Evolutionary conservation across 2,329 filamentous ascomycete species (phyloP).

Genomic region (Paraphaeosphaeria minitans): DNA sequence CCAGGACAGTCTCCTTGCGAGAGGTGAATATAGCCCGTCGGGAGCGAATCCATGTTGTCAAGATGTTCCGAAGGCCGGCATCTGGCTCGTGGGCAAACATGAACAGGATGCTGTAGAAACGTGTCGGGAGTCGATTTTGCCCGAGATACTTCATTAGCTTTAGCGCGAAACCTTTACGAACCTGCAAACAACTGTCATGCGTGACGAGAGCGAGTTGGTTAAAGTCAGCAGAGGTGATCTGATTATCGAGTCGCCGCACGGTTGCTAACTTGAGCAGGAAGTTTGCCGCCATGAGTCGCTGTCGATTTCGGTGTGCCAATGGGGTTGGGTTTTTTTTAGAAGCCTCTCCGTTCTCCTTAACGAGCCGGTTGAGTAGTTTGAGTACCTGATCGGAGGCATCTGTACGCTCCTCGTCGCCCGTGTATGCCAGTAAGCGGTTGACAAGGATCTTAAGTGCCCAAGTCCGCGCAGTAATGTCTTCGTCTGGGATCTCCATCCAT

Average conservation of each 20-base stretch:
- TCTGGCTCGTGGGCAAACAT: constrained; percentile 89
- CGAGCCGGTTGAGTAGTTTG: constrained; percentile 76
- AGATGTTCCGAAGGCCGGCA: constrained; percentile 71
- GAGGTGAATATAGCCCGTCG: constrained; percentile 70
- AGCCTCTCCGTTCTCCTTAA: constrained; percentile 78
- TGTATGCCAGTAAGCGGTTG: constrained; percentile 75
- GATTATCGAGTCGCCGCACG: constrained; percentile 73
- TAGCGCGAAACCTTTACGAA: constrained; percentile 78
- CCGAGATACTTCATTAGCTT: constrained; percentile 91
- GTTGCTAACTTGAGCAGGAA: constrained; percentile 82
- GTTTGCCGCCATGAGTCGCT: constrained; percentile 81
- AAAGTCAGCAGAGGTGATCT: constrained; percentile 75
- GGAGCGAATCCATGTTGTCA: constrained; percentile 88
- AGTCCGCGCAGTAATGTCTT: constrained; percentile 82
- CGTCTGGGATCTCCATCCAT: constrained; percentile 67
- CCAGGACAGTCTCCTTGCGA: constrained; percentile 66
- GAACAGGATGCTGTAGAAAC: constrained; percentile 91
- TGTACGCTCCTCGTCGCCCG: constrained; percentile 50
- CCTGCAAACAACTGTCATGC: constrained; percentile 75
- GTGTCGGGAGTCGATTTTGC: constrained; percentile 68
- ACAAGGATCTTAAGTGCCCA: constrained; percentile 84
- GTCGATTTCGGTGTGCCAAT: constrained; percentile 74
- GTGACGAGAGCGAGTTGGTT: constrained; percentile 79
- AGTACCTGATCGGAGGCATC: constrained; percentile 70
- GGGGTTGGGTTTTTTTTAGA: constrained; percentile 75